These are phyloP conservation scores for Apiotrichum montevideense DNA, from an alignment of 1,284 basidiomycete genomes.

Conservation along the genomic window DNA sequence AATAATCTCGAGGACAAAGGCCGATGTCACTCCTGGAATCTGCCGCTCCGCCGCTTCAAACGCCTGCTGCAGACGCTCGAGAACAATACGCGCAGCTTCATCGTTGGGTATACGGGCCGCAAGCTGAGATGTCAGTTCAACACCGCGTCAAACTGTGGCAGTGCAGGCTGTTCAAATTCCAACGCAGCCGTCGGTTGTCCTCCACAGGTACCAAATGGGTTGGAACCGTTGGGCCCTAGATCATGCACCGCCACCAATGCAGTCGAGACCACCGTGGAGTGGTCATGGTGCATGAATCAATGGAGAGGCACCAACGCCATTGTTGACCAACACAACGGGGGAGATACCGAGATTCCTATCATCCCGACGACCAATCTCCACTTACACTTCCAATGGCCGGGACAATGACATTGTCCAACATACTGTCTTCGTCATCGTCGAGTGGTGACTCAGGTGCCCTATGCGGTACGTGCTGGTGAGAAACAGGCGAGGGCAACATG, in stretches of 20 bases:
- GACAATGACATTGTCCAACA: conserved; percentile 89
- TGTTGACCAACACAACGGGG: no score
- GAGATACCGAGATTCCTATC: background rate
- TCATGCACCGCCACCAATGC: no score
- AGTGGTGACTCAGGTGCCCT: conserved; percentile 20
- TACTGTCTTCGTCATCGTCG: conserved; percentile 69
- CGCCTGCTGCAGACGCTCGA: conserved; percentile 76
- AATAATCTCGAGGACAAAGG: conserved; percentile 50
- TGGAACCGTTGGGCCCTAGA: no score
- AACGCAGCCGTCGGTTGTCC: no score
- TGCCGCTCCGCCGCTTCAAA: conserved; percentile 87
- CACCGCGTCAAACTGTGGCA: no score
- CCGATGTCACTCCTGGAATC: conserved; percentile 49
- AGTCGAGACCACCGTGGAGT: no score
- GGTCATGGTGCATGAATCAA: no score
- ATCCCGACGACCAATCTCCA: no score
- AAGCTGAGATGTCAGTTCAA: conserved; percentile 52
- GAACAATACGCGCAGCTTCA: conserved; percentile 73
- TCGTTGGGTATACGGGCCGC: conserved; percentile 81
- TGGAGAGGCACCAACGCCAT: no score
- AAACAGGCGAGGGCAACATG: conserved; percentile 14
- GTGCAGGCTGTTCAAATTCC: no score
- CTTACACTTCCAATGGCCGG: conserved; percentile 85
- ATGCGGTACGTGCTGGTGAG: conserved; percentile 1
- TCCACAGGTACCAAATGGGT: no score